Base-by-base conservation (phyloP, 2,329 filamentous ascomycete genomes). In the Periglandula ipomoeae region DNA sequence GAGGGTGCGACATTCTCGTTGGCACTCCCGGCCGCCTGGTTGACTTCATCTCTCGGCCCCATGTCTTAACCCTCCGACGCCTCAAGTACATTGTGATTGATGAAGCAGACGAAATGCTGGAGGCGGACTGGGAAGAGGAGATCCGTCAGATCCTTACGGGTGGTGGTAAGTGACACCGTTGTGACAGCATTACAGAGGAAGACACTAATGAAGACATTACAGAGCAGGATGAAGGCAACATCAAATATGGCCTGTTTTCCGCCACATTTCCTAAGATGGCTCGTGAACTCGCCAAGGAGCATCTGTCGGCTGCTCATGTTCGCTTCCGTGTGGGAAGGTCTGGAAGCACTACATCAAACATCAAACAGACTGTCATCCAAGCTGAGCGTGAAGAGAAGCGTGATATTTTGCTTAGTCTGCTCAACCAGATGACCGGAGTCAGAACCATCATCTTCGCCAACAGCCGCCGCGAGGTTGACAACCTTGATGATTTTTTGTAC, bases 371-470 rank as follows among this genome's bases (percentile, higher is more conserved):
- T 52, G 65, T 97, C 46, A 63, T 91, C 51, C 84, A 73, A 52
- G 80, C 84, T 1, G 82, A 89, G 1, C 72, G 77, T 0, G 61
- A 71, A 7, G 64, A 72, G 58, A 97, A 97, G 74, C 80, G 81
- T 34, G 65, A 84, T 44, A 79, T 82, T 1, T 70, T 95, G 1
- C 75, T 83, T 17, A 84, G 90, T 51, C 72, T 95, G 1, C 72
- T 98, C 6, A 72, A 82, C 49, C 77, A 81, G 0, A 76, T 82
- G 60, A 75, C 80, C 0, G 87, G 89, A 0, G 78, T 81, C 1
- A 83, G 91, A 4, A 95, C 88, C 1, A 79, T 98, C 40, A 79
- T 98, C 55, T 98, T 98, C 61, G 88, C 89, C 62, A 96, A 95
- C 67, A 81, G 74, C 57, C 93, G 89, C 69, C 71, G 75, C 23